phyloP scores from a whole-genome alignment of 139 green algal species.

The Asterochloris erici region DNA sequence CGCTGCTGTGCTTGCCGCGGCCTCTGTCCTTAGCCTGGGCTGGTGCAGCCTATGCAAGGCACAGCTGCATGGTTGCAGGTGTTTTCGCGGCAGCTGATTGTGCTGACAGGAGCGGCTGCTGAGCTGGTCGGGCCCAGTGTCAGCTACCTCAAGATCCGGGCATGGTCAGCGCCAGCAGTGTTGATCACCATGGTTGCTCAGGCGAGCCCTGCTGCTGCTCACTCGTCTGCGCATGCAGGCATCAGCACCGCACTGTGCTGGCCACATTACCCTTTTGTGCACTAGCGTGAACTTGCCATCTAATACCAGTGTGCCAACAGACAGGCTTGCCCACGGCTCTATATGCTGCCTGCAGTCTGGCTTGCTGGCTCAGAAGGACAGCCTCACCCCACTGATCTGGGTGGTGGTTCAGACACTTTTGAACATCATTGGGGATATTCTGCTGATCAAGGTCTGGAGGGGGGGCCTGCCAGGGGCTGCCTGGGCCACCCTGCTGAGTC shows the following conservation, averaged over 20 bases:
- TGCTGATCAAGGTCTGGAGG: slow-evolving; percentile 50
- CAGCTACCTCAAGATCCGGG: slow-evolving; percentile 70
- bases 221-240: background rate
- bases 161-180: slow-evolving; percentile 64
- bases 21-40: too few relatives aligned
- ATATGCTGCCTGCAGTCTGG: slow-evolving; percentile 15
- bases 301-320: background rate
- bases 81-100: slow-evolving; percentile 38
- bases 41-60: too few relatives aligned
- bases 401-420: slow-evolving; percentile 36
- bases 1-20: too few relatives aligned
- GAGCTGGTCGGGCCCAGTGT: slow-evolving; percentile 42
- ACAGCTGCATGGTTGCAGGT: slow-evolving; percentile 9
- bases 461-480: slow-evolving; percentile 62
- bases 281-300: background rate
- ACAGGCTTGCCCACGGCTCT: too few relatives aligned
- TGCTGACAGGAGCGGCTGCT: slow-evolving; percentile 41
- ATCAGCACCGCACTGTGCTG: background rate
- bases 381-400: slow-evolving; percentile 47
- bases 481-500: slow-evolving; percentile 50
- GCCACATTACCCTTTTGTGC: background rate
- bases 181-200: slow-evolving; percentile 59
- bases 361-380: slow-evolving; percentile 46
- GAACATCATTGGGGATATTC: slow-evolving; percentile 55
- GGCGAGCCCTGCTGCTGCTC: background rate